Percentiles rank a stretch among this genome's conserved stretches.
phyloP scores from a whole-genome alignment of 2,329 filamentous ascomycete species.

The Xylariaceae sp. region DNA sequence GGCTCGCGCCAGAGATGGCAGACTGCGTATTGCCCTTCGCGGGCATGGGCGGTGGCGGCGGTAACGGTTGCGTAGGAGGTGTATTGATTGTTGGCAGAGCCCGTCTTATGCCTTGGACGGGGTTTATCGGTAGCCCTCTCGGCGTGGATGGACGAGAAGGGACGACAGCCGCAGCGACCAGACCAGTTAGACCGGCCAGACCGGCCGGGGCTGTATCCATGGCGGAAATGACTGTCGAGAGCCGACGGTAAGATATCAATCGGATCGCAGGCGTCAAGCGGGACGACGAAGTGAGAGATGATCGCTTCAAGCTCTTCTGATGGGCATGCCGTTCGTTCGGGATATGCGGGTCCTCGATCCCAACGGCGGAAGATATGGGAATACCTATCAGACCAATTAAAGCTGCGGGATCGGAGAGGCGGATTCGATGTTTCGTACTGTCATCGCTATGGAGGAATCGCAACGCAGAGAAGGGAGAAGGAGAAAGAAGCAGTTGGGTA shows the following conservation, averaged over 20 bases:
- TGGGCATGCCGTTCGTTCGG: slow-evolving; percentile 13
- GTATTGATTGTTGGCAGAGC: slow-evolving; percentile 32
- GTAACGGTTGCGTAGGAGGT: slow-evolving; percentile 28
- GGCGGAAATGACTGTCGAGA: slow-evolving; percentile 4
- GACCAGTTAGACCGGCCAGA: slow-evolving; percentile 9
- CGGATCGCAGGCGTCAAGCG: slow-evolving; percentile 11
- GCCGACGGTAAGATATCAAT: background rate
- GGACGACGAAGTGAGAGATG: slow-evolving; percentile 14
- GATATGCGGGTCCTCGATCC: slow-evolving; percentile 16
- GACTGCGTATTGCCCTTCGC: slow-evolving; percentile 37
- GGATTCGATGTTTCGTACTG: slow-evolving; percentile 15
- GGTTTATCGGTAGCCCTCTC: slow-evolving; percentile 26
- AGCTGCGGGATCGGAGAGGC: slow-evolving; percentile 12
- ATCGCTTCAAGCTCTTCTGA: slow-evolving; percentile 19
- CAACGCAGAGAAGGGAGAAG: background rate
- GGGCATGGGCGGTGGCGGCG: slow-evolving; percentile 44
- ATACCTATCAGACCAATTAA: slow-evolving; percentile 16
- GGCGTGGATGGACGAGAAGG: slow-evolving; percentile 27
- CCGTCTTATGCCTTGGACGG: slow-evolving; percentile 28
- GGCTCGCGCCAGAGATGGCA: slow-evolving; percentile 36
- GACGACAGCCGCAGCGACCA: slow-evolving; percentile 28
- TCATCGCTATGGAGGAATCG: slow-evolving; percentile 11
- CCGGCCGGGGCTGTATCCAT: slow-evolving; percentile 30
- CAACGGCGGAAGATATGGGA: slow-evolving; percentile 4
- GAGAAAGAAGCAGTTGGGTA: slow-evolving; percentile 5